Evolutionary conservation across 768 basidiomycete species (phyloP).

Genomic region (Trametopsis cervina): DNA sequence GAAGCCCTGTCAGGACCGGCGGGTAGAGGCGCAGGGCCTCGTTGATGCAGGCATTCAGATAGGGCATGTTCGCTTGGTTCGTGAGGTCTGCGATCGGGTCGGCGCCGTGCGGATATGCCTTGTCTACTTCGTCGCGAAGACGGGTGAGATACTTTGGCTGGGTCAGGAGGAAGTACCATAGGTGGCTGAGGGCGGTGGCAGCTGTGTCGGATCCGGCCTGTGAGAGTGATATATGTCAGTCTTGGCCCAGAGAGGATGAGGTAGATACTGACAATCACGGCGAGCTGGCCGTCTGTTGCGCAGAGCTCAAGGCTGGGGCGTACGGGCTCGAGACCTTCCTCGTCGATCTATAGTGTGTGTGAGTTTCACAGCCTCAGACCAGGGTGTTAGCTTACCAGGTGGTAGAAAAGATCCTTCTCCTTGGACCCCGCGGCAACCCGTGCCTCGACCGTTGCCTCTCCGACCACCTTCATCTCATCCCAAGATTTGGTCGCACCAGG

Average conservation of each 20-base stretch:
- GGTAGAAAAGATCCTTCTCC: conserved; percentile 9
- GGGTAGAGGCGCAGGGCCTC: conserved; percentile 19
- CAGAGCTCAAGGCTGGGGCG: conserved; percentile 2
- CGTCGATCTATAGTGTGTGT: conserved; percentile 5
- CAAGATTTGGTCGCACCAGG: conserved; percentile 6
- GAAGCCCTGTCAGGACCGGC: conserved; percentile 15
- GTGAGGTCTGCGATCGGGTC: conserved; percentile 8
- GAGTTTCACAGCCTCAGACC: not conserved
- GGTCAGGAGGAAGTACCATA: conserved; percentile 30
- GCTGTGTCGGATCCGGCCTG: conserved; percentile 37
- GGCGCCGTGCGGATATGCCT: conserved; percentile 29
- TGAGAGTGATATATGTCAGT: not conserved
- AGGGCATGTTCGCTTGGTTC: conserved; percentile 16
- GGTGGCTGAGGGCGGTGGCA: conserved; percentile 28
- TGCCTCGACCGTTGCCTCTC: conserved; percentile 3
- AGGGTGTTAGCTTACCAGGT: conserved; percentile 5
- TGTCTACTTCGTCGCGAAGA: conserved; percentile 34
- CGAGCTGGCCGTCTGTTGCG: conserved; percentile 10
- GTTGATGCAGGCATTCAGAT: conserved; percentile 22
- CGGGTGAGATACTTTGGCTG: conserved; percentile 27
- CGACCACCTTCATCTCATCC: conserved; percentile 8
- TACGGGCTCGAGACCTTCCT: conserved; percentile 2
- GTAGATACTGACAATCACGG: conserved; percentile 6
- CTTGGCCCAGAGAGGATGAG: not conserved
- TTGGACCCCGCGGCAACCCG: not conserved